Evolutionary conservation across 2,329 filamentous ascomycete species (phyloP), one percentile per base, ranked within the genome.

Genomic region (Stagonosporopsis rhizophila): DNA sequence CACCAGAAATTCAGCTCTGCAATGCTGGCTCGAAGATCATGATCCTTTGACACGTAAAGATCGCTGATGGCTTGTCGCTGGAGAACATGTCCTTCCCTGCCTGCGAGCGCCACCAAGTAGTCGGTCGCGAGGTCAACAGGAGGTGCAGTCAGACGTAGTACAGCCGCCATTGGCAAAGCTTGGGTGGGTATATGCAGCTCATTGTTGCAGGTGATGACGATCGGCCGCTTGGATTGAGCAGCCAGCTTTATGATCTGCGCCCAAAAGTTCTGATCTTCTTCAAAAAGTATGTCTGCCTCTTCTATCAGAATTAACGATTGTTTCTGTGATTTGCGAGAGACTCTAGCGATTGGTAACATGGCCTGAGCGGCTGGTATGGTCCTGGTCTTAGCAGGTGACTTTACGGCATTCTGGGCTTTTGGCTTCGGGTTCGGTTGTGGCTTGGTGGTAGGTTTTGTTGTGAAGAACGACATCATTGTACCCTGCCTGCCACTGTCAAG

Each of bases 261-360:
- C 95, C 95, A 99, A 70, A 99, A 99, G 60, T 94, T 89, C 75
- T 92, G 94, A 73, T 99, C 95, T 72, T 98, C 94, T 50, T 96
- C 93, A 72, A 95, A 99, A 1, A 99, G 82, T 15, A 98, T 79
- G 70, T 99, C 96, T 0, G 92, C 92, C 76, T 99, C 95, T 75
- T 99, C 95, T 1, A 99, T 81, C 2, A 99, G 81, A 59, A 99
- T 97, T 19, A 99, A 80, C 0, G 94, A 98, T 75, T 99, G 95
- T 67, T 96, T 96, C 74, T 98, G 94, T 23, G 61, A 74, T 28
- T 70, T 69, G 19, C 53, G 66, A 82, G 57, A 75, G 53, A 59
- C 17, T 46, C 61, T 39, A 66, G 66, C 20, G 56, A 62, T 28
- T 11, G 65, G 58, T 8, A 74, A 48, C 25, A 65, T 69, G 20